phyloP scores from a whole-genome alignment of 305 asterid species.

The Fraxinus platypoda region DNA sequence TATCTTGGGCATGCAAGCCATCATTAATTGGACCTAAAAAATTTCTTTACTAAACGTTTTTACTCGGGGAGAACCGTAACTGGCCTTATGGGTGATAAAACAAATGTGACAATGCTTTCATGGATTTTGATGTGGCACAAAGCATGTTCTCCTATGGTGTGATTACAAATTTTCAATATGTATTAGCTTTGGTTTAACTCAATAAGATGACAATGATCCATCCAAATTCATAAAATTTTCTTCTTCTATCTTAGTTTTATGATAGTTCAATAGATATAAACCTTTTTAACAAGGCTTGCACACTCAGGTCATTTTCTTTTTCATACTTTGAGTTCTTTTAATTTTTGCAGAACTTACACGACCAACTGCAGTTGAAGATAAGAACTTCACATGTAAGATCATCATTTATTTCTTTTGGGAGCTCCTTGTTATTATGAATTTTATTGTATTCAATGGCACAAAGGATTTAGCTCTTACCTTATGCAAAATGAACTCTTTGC shows the following conservation, averaged over 20 bases:
- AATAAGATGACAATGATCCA: not conserved
- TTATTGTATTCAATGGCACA: not conserved
- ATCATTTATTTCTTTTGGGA: constrained; percentile 4
- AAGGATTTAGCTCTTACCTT: not conserved
- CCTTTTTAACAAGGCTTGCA: constrained; percentile 9
- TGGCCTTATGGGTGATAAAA: not conserved
- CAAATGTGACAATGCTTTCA: not conserved
- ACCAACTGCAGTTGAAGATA: constrained; percentile 81
- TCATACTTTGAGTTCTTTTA: constrained; percentile 13
- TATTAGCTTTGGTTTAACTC: constrained; percentile 1
- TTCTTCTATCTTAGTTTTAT: not conserved
- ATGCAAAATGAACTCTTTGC: not conserved
- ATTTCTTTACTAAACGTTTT: not conserved
- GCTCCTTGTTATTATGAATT: constrained; percentile 14
- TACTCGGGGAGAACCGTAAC: not conserved
- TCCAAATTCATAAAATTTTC: not conserved
- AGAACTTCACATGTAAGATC: constrained; percentile 79
- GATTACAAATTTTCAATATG: not conserved
- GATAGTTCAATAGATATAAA: not conserved
- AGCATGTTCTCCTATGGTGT: not conserved
- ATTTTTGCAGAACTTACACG: constrained; percentile 74
- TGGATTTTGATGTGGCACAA: constrained; percentile 1
- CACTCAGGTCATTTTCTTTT: constrained; percentile 14
- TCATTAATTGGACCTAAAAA: not conserved
- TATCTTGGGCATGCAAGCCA: not conserved